Percentiles rank a stretch among this genome's conserved stretches.
These are phyloP conservation scores for Asclepias syriaca DNA, from an alignment of 257 asterid species.

Conservation along the genomic window DNA sequence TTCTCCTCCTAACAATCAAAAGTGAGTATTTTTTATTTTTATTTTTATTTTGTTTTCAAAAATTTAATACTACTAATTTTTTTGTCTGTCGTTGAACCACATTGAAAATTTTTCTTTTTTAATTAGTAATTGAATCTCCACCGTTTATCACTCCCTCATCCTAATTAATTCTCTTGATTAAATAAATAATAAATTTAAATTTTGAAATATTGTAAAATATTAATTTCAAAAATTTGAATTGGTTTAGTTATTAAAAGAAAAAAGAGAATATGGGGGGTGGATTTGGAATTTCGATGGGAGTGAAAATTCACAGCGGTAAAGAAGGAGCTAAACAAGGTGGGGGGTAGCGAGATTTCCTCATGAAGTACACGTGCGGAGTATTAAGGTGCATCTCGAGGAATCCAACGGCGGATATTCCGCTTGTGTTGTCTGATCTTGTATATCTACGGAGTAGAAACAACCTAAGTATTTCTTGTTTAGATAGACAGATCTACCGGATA, in stretches of 20 bases:
- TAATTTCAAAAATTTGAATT: slow-evolving; percentile 17
- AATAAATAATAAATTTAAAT: neutral
- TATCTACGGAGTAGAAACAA: slow-evolving; percentile 5
- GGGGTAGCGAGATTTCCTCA: slow-evolving; percentile 18
- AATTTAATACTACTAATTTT: neutral
- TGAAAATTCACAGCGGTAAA: slow-evolving; percentile 44
- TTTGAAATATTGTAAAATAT: neutral
- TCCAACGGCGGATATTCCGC: slow-evolving; percentile 28
- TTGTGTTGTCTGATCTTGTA: slow-evolving; percentile 8
- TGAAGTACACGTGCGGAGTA: slow-evolving; percentile 52
- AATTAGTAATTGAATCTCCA: neutral
- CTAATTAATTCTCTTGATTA: too few relatives aligned
- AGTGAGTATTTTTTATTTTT: slow-evolving; percentile 29
- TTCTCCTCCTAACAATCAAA: slow-evolving; percentile 8
- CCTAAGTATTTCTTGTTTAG: neutral
- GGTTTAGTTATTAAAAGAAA: neutral
- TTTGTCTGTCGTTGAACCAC: slow-evolving; percentile 13
- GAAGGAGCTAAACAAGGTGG: slow-evolving; percentile 48
- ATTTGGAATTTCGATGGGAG: slow-evolving; percentile 14
- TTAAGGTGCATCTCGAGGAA: slow-evolving; percentile 17
- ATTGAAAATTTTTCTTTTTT: neutral
- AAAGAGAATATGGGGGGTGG: neutral
- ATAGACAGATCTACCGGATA: slow-evolving; percentile 12
- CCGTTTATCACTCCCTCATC: neutral
- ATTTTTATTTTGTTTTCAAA: neutral